phyloP scores from a whole-genome alignment of 108 stramenopile species.

The Stephanodiscus triporus region DNA sequence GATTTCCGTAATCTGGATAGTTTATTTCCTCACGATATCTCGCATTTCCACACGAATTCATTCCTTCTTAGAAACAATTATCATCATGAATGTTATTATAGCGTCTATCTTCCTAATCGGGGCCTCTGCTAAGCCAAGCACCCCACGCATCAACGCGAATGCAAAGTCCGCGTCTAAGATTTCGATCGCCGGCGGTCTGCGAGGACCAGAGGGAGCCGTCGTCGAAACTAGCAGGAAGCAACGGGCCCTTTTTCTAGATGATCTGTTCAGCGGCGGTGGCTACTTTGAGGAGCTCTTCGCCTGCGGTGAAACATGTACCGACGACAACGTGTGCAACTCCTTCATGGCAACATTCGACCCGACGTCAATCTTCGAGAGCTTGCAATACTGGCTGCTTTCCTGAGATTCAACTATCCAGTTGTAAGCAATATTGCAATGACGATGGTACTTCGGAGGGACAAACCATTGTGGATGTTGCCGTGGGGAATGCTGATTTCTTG shows the following conservation, averaged over 20 bases:
- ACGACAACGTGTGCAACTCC: neutral
- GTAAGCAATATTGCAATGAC: constrained; percentile 1
- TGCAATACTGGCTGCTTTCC: constrained; percentile 8
- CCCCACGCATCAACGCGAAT: neutral
- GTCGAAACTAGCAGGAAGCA: neutral
- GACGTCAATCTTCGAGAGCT: neutral
- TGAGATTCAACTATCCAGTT: neutral
- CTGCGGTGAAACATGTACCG: constrained; percentile 10
- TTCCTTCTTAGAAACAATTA: neutral
- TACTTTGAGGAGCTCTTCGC: neutral
- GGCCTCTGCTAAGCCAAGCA: neutral
- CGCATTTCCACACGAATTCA: neutral
- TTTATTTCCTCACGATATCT: no score
- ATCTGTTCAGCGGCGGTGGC: neutral
- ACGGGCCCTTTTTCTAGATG: neutral
- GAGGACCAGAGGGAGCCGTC: neutral
- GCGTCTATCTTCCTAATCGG: neutral
- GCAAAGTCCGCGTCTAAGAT: neutral
- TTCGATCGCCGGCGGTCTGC: neutral
- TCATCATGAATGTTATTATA: neutral
- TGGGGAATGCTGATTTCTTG: constrained; percentile 23
- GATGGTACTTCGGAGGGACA: neutral
- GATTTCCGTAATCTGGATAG: no score
- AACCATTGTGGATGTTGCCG: no score
- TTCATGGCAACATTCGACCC: neutral